phyloP scores from a whole-genome alignment of 1,284 basidiomycete genomes.

The Papiliotrema flavescens region DNA sequence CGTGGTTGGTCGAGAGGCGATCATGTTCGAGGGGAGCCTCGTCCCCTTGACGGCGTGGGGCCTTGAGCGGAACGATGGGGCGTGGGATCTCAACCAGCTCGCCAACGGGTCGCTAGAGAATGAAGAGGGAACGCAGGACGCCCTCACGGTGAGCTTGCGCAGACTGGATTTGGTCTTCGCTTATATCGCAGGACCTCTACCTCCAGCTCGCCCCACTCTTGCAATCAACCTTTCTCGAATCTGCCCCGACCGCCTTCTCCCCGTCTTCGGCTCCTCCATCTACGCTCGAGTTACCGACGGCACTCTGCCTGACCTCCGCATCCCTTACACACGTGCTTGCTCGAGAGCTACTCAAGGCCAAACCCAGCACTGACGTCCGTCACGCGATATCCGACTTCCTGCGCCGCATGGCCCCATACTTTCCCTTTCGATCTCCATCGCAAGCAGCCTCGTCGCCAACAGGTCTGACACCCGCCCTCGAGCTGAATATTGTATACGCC shows the following conservation, averaged over 20 bases:
- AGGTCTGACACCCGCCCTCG: conserved; percentile 44
- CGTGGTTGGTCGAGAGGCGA: conserved; percentile 2
- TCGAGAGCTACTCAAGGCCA: conserved; percentile 50
- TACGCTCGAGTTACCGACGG: conserved; percentile 53
- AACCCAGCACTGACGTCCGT: conserved; percentile 7
- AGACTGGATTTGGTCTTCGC: conserved; percentile 3
- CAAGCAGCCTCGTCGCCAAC: conserved; percentile 3
- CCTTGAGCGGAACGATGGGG: conserved; percentile 1
- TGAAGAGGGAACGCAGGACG: conserved; percentile 15
- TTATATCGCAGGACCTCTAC: conserved; percentile 29
- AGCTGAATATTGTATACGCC: conserved; percentile 59
- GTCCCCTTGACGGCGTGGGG: not conserved
- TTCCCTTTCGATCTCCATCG: conserved; percentile 60
- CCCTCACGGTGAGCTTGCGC: conserved; percentile 24
- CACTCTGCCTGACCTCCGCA: conserved; percentile 61
- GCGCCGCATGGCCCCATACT: conserved; percentile 65
- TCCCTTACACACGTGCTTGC: conserved; percentile 68
- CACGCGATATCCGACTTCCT: conserved; percentile 31
- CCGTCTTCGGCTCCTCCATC: conserved; percentile 45
- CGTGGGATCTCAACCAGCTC: conserved; percentile 27
- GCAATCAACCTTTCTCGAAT: conserved; percentile 76
- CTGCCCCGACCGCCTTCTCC: conserved; percentile 73
- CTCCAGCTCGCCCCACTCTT: conserved; percentile 68
- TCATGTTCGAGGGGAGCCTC: conserved; percentile 9
- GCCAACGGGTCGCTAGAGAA: conserved; percentile 8